These are phyloP conservation scores for Talaromyces sp. DNA, from an alignment of 2,329 filamentous ascomycete genomes.

Conservation along the genomic window DNA sequence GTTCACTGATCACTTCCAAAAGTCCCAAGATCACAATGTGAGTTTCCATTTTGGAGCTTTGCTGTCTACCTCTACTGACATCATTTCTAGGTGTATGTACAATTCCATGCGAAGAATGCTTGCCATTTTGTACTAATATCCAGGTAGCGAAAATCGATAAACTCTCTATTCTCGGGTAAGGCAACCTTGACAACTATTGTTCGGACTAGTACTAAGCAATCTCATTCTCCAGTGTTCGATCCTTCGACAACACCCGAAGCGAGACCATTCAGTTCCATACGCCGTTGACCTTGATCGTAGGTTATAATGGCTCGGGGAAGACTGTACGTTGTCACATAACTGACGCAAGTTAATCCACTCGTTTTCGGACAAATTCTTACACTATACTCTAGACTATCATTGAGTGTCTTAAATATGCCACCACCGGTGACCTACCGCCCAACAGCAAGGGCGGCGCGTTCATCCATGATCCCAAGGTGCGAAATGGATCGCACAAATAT, in stretches of 20 bases:
- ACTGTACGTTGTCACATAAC: conserved; percentile 50
- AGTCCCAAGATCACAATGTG: background rate
- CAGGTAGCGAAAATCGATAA: conserved; percentile 75
- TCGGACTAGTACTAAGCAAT: background rate
- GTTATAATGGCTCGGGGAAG: conserved; percentile 95
- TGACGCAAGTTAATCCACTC: background rate
- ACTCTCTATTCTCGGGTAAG: conserved; percentile 71
- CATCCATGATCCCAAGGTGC: conserved; percentile 89
- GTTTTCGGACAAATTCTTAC: background rate
- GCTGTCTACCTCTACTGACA: background rate
- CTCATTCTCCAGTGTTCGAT: conserved; percentile 57
- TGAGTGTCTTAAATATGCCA: conserved; percentile 96
- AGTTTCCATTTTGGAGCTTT: background rate
- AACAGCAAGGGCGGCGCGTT: conserved; percentile 88
- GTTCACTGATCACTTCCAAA: background rate
- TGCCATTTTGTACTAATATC: background rate
- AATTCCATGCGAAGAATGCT: conserved; percentile 19
- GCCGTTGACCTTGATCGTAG: conserved; percentile 91
- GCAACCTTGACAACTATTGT: background rate
- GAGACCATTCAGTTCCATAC: conserved; percentile 85
- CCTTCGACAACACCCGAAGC: conserved; percentile 69
- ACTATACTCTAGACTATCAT: conserved; percentile 68
- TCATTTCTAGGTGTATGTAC: conserved; percentile 10
- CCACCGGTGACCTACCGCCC: conserved; percentile 85
- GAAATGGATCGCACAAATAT: background rate